Conservation (phyloP, 2,329 filamentous ascomycete genomes). For the Epichloe typhina region DNA sequence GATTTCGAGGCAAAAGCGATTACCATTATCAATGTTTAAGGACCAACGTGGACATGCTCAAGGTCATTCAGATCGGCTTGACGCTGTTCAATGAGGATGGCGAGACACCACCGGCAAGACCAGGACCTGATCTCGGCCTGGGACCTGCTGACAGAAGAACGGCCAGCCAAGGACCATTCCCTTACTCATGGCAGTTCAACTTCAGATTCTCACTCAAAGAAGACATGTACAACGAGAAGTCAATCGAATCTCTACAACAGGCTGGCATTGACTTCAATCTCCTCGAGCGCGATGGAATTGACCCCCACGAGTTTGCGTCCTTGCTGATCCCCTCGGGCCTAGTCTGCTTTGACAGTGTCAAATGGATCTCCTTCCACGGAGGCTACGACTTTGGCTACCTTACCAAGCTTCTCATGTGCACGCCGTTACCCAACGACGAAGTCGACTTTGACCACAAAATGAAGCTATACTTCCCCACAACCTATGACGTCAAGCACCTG, state of each 20-base stretch:
- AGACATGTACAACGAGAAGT: slow-evolving; percentile 96
- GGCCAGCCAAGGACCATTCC: slow-evolving; percentile 41
- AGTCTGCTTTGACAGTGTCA: slow-evolving; percentile 73
- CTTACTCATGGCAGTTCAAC: slow-evolving; percentile 98
- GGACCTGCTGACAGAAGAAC: slow-evolving; percentile 25
- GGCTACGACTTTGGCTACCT: slow-evolving; percentile 98
- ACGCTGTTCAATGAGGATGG: slow-evolving; percentile 87
- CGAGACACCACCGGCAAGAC: slow-evolving; percentile 65
- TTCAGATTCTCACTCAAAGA: slow-evolving; percentile 90
- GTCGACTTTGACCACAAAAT: slow-evolving; percentile 79
- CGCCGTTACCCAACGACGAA: slow-evolving; percentile 76
- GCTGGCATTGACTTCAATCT: slow-evolving; percentile 85
- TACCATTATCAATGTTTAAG: slow-evolving; percentile 98
- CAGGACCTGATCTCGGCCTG: slow-evolving; percentile 31
- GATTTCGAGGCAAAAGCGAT: slow-evolving; percentile 87
- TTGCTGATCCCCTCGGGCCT: slow-evolving; percentile 85
- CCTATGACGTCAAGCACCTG: slow-evolving; percentile 94
- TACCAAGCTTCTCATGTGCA: slow-evolving; percentile 80
- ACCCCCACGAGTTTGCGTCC: slow-evolving; percentile 77
- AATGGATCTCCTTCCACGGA: slow-evolving; percentile 96
- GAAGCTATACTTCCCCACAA: slow-evolving; percentile 81
- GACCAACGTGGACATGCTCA: slow-evolving; percentile 93
- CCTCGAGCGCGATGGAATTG: slow-evolving; percentile 79
- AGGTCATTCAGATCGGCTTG: slow-evolving; percentile 93
- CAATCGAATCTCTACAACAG: slow-evolving; percentile 78